These are phyloP conservation scores for Penstemon barbatus DNA, from an alignment of 257 asterid species.

Conservation along the genomic window DNA sequence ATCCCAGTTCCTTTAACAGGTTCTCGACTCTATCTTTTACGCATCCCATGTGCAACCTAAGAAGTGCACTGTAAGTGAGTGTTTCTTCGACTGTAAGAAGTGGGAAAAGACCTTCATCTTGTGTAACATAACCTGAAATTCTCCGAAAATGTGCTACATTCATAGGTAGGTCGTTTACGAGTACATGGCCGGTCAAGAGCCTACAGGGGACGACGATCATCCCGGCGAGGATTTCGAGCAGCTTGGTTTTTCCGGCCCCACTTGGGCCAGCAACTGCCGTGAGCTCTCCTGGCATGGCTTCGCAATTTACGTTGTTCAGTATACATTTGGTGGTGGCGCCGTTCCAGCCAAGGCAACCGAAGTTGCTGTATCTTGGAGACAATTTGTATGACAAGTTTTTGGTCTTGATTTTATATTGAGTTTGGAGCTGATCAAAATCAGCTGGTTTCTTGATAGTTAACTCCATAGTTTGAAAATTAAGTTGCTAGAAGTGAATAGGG, in stretches of 20 bases:
- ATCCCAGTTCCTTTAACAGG: slow-evolving; percentile 61
- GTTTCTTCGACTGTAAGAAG: slow-evolving; percentile 78
- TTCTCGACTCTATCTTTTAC: slow-evolving; percentile 32
- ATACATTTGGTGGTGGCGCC: slow-evolving; percentile 27
- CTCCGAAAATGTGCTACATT: slow-evolving; percentile 44
- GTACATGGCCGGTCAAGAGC: slow-evolving; percentile 41
- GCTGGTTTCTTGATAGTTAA: slow-evolving; percentile 32
- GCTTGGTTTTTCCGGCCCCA: slow-evolving; percentile 82
- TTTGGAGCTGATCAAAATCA: slow-evolving; percentile 29
- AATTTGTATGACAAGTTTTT: slow-evolving; percentile 51
- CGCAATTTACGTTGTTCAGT: slow-evolving; percentile 52
- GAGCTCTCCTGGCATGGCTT: slow-evolving; percentile 65
- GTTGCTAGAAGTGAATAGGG: slow-evolving; percentile 32
- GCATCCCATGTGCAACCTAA: slow-evolving; percentile 39
- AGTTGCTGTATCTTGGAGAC: slow-evolving; percentile 29
- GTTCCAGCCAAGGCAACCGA: slow-evolving; percentile 28
- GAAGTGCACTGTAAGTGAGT: slow-evolving; percentile 61
- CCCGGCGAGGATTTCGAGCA: slow-evolving; percentile 67
- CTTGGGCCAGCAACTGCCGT: slow-evolving; percentile 84
- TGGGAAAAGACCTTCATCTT: slow-evolving; percentile 72
- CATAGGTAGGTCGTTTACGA: slow-evolving; percentile 54
- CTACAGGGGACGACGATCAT: slow-evolving; percentile 31
- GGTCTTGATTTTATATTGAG: slow-evolving; percentile 40
- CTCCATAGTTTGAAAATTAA: slow-evolving; percentile 45
- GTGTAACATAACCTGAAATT: slow-evolving; percentile 70